phyloP scores from a whole-genome alignment of 2,329 filamentous ascomycete genomes.

The Arthrobotrys conoides region DNA sequence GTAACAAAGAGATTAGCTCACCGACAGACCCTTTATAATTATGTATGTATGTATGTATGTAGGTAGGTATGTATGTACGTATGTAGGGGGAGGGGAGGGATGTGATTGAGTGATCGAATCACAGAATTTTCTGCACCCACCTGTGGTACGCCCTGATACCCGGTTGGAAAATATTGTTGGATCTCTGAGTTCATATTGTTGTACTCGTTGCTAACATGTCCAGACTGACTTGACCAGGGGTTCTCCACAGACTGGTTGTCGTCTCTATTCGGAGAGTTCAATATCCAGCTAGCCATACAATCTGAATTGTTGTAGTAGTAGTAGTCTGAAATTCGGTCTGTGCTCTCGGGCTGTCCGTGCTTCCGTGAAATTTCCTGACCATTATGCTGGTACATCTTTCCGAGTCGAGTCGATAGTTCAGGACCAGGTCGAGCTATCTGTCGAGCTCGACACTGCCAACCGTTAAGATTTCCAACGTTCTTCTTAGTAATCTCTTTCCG shows the following conservation, averaged over 20 bases:
- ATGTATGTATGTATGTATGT: no score
- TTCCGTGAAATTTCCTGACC: slow-evolving; percentile 23
- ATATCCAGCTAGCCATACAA: slow-evolving; percentile 36
- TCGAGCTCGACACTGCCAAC: slow-evolving; percentile 3
- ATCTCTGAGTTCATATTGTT: slow-evolving; percentile 35
- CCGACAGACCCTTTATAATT: not conserved
- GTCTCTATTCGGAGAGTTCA: slow-evolving; percentile 27
- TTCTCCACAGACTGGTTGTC: slow-evolving; percentile 39
- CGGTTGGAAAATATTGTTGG: slow-evolving; percentile 46
- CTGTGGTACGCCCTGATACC: slow-evolving; percentile 35
- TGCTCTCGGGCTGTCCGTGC: slow-evolving; percentile 15
- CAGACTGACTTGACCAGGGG: slow-evolving; percentile 42
- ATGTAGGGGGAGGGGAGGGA: not conserved
- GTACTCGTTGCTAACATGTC: slow-evolving; percentile 44
- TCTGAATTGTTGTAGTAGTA: slow-evolving; percentile 32
- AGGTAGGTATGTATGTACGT: no score
- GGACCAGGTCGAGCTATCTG: slow-evolving; percentile 7
- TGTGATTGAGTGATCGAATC: slow-evolving; percentile 7
- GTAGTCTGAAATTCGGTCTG: slow-evolving; percentile 33
- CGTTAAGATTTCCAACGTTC: slow-evolving; percentile 22
- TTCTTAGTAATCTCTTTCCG: slow-evolving; percentile 18
- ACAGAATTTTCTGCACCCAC: slow-evolving; percentile 52
- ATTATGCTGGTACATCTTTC: slow-evolving; percentile 43
- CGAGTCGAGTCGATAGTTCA: slow-evolving; percentile 26
- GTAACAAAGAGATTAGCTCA: slow-evolving; percentile 10